Evolutionary conservation across 2,329 filamentous ascomycete species (phyloP).

Genomic region (Colletotrichum eleusines): DNA sequence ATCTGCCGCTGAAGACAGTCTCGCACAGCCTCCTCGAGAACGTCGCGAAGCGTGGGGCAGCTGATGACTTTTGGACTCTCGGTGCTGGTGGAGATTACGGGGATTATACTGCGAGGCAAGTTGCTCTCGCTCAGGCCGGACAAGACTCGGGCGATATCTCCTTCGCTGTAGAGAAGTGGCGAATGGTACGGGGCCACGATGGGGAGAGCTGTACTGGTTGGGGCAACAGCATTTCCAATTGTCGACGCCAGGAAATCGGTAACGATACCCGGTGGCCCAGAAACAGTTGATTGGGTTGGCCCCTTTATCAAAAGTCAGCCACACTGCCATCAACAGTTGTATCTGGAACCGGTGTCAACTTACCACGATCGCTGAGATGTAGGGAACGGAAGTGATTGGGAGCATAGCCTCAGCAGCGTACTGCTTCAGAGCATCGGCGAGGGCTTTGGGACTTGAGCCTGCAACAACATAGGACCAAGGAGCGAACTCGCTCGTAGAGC

Average conservation of each 20-base stretch:
- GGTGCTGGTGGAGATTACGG: neutral
- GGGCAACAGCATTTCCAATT: constrained; percentile 1
- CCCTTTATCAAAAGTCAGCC: neutral
- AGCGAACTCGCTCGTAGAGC: too few relatives aligned
- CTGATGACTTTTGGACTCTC: too few relatives aligned
- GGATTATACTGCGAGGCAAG: neutral
- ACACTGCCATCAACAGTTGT: too few relatives aligned
- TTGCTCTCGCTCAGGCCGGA: neutral
- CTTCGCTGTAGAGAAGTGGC: neutral
- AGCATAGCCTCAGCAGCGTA: constrained; percentile 8
- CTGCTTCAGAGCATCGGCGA: constrained; percentile 7
- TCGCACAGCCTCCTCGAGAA: neutral
- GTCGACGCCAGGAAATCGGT: constrained; percentile 3
- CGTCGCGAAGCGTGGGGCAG: neutral
- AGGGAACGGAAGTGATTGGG: constrained; percentile 7
- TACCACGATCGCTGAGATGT: constrained; percentile 21
- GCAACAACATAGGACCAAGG: constrained; percentile 9
- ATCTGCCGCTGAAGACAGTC: constrained; percentile 15
- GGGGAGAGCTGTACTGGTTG: neutral
- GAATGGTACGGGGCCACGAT: constrained; percentile 12
- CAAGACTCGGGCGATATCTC: neutral
- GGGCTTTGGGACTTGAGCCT: neutral
- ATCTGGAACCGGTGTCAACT: neutral
- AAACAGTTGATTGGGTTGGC: constrained; percentile 15
- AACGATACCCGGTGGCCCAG: neutral